phyloP scores from a whole-genome alignment of 176 grass and related monocot species.

The Elaeis guineensis region DNA sequence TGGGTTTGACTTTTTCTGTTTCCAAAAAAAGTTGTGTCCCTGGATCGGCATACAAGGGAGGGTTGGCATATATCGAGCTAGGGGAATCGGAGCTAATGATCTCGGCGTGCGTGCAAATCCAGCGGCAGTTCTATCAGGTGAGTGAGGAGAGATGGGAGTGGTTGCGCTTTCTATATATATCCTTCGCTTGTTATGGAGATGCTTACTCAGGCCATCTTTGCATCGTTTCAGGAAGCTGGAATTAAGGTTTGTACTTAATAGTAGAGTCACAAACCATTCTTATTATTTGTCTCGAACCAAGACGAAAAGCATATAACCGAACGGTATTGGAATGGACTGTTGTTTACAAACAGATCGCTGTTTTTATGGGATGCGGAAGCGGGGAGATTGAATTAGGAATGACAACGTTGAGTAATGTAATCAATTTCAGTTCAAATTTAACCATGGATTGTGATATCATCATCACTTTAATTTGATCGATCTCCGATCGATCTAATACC shows the following conservation, averaged over 20 bases:
- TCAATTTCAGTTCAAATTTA: too few relatives aligned
- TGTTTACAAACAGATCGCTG: conserved; percentile 38
- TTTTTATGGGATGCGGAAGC: conserved; percentile 61
- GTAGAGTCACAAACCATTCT: too few relatives aligned
- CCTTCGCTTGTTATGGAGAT: background rate
- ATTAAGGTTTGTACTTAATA: conserved; percentile 49
- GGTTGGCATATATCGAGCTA: conserved; percentile 43
- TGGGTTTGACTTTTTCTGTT: background rate
- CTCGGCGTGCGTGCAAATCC: conserved; percentile 42
- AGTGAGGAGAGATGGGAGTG: too few relatives aligned
- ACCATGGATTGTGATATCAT: too few relatives aligned
- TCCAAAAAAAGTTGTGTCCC: conserved; percentile 62
- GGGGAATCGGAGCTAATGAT: conserved; percentile 29
- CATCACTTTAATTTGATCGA: too few relatives aligned
- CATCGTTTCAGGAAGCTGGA: conserved; percentile 52
- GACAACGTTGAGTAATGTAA: conserved; percentile 4
- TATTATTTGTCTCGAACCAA: too few relatives aligned
- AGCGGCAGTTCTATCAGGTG: conserved; percentile 80
- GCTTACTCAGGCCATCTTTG: background rate
- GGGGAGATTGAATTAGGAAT: conserved; percentile 87
- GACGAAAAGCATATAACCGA: too few relatives aligned
- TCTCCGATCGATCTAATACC: too few relatives aligned
- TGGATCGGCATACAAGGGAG: conserved; percentile 60
- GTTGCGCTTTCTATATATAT: background rate
- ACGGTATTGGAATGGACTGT: too few relatives aligned